Base-by-base conservation (phyloP, 192 early-diverging fungal species). In the Backusella morwellensis region DNA sequence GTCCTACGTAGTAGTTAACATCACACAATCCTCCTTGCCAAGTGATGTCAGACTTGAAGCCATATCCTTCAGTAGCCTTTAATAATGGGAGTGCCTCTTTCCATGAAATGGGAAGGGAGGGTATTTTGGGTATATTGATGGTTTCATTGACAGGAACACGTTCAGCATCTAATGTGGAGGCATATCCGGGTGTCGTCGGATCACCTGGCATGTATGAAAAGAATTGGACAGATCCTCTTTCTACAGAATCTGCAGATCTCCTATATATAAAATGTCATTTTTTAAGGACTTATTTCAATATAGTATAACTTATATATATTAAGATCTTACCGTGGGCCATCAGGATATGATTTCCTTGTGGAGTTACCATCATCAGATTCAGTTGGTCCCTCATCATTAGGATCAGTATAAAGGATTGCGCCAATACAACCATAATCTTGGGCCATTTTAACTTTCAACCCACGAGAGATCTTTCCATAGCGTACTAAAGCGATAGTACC, bases 31-130 rank as follows among this genome's bases (percentile, higher is more conserved):
- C 91, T 35, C 91, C 91, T 5, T 69, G 66, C 90, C 91, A 91
- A 32, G 32, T 56, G 5, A 75, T 76, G 1, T 80, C 85, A 26
- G 56, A 63, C 1, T 74, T 69, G 17, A 63, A 63, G 6, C 91
- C 91, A 32, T 82, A 75, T 11, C 85, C 86, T 19, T 83, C 70
- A 26, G 90, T 78, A 6, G 87, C 85, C 14, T 75, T 75, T 17
- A 92, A 84, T 21, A 92, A 72, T 12, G 90, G 88, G 42, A 80
- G 56, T 26, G 89, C 91, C 42, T 90, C 87, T 70, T 82, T 73
- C 81, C 90, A 91, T 2, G 89, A 90, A 15, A 92, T 76, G 3
- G 91, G 91, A 19, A 92, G 78, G 12, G 89, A 89, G 15, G 91
- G 91, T 21, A 92, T 92, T 32, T 70, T 71, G 69, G 86, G 83